phyloP scores from a whole-genome alignment of 2,329 filamentous ascomycete genomes.

The Rhinocladiella similis region DNA sequence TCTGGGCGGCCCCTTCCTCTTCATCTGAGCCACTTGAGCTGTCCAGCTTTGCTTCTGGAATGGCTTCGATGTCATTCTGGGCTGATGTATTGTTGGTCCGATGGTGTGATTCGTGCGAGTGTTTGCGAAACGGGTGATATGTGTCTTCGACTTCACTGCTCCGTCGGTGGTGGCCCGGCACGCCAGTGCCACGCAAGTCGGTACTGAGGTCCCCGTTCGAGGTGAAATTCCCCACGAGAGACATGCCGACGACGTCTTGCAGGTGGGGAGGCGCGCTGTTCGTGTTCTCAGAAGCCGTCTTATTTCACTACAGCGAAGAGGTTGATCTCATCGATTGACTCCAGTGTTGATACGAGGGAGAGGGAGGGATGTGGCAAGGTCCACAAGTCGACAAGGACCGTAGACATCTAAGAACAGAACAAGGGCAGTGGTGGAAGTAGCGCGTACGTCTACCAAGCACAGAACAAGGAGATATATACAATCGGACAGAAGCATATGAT shows the following conservation, averaged over 20 bases:
- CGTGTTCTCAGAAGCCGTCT: background rate
- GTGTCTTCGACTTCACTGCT: conserved; percentile 6
- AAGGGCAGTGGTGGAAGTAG: too few species aligned
- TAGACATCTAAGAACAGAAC: too few species aligned
- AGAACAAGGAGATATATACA: too few species aligned
- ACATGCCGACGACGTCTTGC: conserved; percentile 7
- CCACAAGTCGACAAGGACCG: too few species aligned
- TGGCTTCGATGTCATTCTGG: background rate
- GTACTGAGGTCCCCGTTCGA: conserved; percentile 17
- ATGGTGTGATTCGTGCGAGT: background rate
- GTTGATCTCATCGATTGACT: too few species aligned
- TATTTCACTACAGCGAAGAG: too few species aligned
- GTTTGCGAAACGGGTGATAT: conserved; percentile 2
- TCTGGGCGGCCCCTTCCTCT: conserved; percentile 13
- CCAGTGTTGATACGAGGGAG: too few species aligned
- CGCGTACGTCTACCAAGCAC: too few species aligned
- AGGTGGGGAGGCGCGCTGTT: background rate
- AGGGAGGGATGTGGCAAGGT: too few species aligned
- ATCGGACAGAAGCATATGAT: too few species aligned
- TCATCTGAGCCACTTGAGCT: conserved; percentile 17
- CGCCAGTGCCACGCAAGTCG: conserved; percentile 7
- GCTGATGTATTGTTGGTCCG: background rate
- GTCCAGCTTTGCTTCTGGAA: conserved; percentile 13
- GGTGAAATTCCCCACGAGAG: conserved; percentile 21
- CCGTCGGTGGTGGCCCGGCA: conserved; percentile 1